Evolutionary conservation across 352 stramenopile genomes (phyloP), one percentile per base, ranked within the genome.

Genomic region (Globisporangium ultimum): DNA sequence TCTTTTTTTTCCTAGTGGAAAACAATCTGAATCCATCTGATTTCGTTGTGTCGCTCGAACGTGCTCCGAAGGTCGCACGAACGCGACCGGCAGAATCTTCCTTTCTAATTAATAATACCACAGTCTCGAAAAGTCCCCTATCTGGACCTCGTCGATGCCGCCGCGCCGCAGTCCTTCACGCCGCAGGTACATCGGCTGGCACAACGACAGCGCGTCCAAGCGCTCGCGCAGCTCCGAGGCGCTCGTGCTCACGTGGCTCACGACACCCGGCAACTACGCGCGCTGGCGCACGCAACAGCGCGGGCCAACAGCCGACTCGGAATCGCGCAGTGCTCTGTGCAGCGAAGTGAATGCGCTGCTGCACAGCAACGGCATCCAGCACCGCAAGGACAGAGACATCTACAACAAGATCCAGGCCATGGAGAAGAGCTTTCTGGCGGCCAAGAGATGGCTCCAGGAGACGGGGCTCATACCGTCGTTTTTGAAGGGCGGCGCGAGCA

Each of bases 211-310:
- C 34, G 32, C 28, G 13, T 43, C 53, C 18, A 46, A 24, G 12
- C 45, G 54, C 47, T 64, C 55, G 6, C 53, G 34, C 24, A 64
- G 55, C 0, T 78, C 70, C 17, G 53, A 67, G 32, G 64, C 78
- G 17, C 48, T 81, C 17, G 32, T 81, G 50, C 38, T 76, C 14
- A 42, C n/a, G 58, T 81, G 70, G 67, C 51, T 81, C 17, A 49
- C 43, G 24, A 57, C 58, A 9, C 46, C 58, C 12, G 64, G 68
- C n/a, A 73, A 72, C 59, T 78, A 69, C 45, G 50, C 58, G 41
- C 67, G 61, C 41, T 71, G 72, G 54, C 20, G 13, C 40, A 55
- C 15, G 9, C 36, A 12, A 14, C 20, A 21, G n/a, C 8, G n/a
- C 21, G 46, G 11, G 11, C 1, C 36, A 58, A 3, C 42, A 45